Base-by-base conservation (phyloP, 805 yeast species). In the Monosporozyma yasuniensis region DNA sequence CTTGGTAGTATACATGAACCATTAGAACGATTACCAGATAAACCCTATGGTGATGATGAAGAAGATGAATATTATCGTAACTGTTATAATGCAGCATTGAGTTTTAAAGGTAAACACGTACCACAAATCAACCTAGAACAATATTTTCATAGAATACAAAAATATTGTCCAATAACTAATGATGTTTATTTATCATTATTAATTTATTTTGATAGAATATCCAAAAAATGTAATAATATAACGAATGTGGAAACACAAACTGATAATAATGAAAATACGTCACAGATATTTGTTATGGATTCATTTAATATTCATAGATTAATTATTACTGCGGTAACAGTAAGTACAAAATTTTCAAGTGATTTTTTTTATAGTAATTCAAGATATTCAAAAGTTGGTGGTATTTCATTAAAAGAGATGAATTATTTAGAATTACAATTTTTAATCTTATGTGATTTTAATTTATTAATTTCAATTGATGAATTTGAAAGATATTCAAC, bases 81-180 rank as follows among this genome's bases (percentile, higher is more conserved):
- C 14, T 14, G 84, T 83, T 2, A 81, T 80, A 45, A 55, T 28
- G 56, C 65, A 52, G 87, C 91, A 3, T 71, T 91, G 50, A 93
- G 96, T 44, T 93, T 93, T 66, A 96, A 89, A 66, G 99, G 99
- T 16, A 82, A 95, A 51, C 95, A 91, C 63, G 83, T 93, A 9
- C 99, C 99, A 1, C 96, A 95, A n/a, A 93, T 93, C 48, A 80
- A 90, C 11, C 75, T 93, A 45, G 89, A 88, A 60, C 93, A 95
- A 19, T 93, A 93, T 64, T 74, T 93, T 52, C 78, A 87, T 42
- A 80, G 99, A 62, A 91, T 93, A 27, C 78, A 91, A 64, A 91
- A 91, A 68, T 93, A 93, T 69, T 93, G 99, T 66, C 98, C 99
- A 0, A 93, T 93, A n/a, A 90, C 99, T 2, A 91, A 91, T 67